Evolutionary conservation across 208 protist genomes (phyloP).

Genomic region (Leishmania gerbilli): DNA sequence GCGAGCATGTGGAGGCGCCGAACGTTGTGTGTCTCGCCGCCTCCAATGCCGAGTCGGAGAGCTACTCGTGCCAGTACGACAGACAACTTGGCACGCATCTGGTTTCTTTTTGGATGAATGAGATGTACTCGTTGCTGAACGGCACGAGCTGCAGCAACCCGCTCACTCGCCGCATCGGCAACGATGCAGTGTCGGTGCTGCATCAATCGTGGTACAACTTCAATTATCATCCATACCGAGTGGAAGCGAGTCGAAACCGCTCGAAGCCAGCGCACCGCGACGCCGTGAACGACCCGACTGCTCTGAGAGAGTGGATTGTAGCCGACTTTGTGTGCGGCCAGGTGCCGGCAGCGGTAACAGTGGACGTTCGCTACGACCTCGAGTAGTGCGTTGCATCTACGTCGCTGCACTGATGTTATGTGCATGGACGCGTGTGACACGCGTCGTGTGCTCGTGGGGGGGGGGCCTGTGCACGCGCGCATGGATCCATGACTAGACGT

Average conservation of each 20-base stretch:
- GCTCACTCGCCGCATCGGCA: constrained; percentile 4
- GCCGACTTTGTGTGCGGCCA: constrained; percentile 74
- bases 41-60: constrained; percentile 51
- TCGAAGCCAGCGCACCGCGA: constrained; percentile 58
- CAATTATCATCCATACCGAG: constrained; percentile 55
- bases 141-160: constrained; percentile 51
- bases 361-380: constrained; percentile 58
- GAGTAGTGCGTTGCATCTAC: not conserved
- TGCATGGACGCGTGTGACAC: not conserved
- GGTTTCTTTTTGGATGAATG: constrained; percentile 92
- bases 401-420: constrained; percentile 16
- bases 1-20: constrained; percentile 78
- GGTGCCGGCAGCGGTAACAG: constrained; percentile 7
- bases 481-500: not conserved
- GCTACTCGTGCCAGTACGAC: constrained; percentile 84
- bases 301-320: constrained; percentile 54
- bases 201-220: constrained; percentile 68
- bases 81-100: constrained; percentile 72
- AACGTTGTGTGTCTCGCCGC: constrained; percentile 81
- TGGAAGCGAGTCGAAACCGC: not conserved
- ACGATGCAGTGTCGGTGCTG: constrained; percentile 28
- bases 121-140: constrained; percentile 77
- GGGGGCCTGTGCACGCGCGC: too few relatives aligned
- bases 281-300: constrained; percentile 56
- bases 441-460: too few relatives aligned